phyloP scores from a whole-genome alignment of 345 rosid species.

The Rhizophora mangle region DNA sequence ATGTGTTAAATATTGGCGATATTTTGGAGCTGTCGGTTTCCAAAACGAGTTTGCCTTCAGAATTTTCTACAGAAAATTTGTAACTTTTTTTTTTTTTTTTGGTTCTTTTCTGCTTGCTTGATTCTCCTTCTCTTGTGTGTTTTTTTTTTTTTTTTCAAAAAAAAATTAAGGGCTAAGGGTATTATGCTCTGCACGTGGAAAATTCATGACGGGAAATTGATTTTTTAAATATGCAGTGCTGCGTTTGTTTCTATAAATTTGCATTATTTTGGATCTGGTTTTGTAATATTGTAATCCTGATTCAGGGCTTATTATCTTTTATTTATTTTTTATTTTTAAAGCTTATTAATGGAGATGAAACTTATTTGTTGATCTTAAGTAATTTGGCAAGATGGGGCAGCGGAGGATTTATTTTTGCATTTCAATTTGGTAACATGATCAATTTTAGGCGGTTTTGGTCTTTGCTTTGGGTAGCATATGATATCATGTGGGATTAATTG shows the following conservation, averaged over 20 bases:
- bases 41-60: too few species aligned
- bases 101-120: too few species aligned
- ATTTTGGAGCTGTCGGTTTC: not conserved
- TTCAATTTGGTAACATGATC: not conserved
- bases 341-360: not conserved
- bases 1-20: not conserved
- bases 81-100: too few species aligned
- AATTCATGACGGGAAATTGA: not conserved
- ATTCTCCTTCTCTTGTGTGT: too few species aligned
- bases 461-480: too few species aligned
- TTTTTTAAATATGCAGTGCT: not conserved
- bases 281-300: not conserved
- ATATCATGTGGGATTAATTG: too few species aligned
- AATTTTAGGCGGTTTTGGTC: too few species aligned
- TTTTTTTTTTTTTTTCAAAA: too few species aligned
- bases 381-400: too few species aligned
- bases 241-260: not conserved
- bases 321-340: not conserved
- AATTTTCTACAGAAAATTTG: too few species aligned
- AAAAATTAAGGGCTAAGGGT: too few species aligned
- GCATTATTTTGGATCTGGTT: constrained; percentile 18
- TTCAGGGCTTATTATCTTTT: not conserved
- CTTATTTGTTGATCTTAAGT: too few species aligned
- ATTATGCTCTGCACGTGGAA: not conserved
- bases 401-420: not conserved